A percentile compares a stretch with the other conserved stretches of the same genome.
Evolutionary conservation across 1,284 basidiomycete species (phyloP).

Genomic region (Vanrija sp.): DNA sequence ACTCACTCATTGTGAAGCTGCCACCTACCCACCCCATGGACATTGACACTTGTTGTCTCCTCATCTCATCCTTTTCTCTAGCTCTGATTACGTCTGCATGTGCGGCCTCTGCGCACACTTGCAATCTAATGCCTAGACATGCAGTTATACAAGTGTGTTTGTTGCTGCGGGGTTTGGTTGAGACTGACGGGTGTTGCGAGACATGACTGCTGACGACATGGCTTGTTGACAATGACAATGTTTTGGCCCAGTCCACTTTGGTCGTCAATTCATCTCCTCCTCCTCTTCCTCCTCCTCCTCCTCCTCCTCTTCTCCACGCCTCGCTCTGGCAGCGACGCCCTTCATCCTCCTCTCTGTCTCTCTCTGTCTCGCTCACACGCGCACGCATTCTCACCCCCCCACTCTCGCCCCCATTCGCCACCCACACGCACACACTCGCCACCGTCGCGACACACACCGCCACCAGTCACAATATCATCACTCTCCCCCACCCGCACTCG

Average conservation of each 20-base stretch:
- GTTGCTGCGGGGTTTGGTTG: too few species aligned
- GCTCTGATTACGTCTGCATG: constrained; percentile 5
- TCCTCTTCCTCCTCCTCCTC: not conserved
- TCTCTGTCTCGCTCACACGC: not conserved
- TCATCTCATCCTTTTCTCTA: constrained; percentile 9
- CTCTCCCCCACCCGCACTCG: too few species aligned
- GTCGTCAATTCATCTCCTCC: not conserved
- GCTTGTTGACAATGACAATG: too few species aligned
- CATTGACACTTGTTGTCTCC: too few species aligned
- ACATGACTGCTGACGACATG: too few species aligned
- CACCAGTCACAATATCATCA: too few species aligned
- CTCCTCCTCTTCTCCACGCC: not conserved
- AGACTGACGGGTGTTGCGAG: too few species aligned
- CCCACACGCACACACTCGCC: not conserved
- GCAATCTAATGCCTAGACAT: too few species aligned
- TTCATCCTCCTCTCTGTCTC: not conserved
- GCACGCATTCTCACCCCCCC: not conserved
- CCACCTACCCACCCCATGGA: not conserved
- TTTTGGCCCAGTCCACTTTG: too few species aligned
- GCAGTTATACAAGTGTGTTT: too few species aligned
- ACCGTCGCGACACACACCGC: not conserved
- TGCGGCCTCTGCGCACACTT: not conserved
- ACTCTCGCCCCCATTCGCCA: not conserved
- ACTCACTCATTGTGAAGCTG: constrained; percentile 3
- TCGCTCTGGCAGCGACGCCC: not conserved